Base-by-base conservation (phyloP, 139 green algal genomes). In the Picochlorum sp. region DNA sequence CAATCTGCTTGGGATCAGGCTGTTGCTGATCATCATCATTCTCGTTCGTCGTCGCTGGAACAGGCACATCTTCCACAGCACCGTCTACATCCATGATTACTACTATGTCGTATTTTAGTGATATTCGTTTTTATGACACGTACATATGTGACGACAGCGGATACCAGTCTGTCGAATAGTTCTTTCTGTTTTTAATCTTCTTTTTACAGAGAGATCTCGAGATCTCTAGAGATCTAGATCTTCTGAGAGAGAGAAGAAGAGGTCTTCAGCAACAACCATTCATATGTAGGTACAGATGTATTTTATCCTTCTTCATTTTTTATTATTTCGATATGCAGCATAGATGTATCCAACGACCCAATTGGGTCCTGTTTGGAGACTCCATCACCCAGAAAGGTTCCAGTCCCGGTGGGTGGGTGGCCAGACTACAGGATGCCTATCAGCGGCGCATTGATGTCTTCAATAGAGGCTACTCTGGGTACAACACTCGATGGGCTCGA, bases 401-500 rank as follows among this genome's bases (percentile, higher is more conserved):
- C 28, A 67, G 76, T 4, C 50, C 41, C 0, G 72, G 68, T 4
- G 87, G 87, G 5, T 94, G 86, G 86, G 83, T 55, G 2, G 62
- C 71, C 1, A 3, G 15, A 8, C 59, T 92, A 34, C 71, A 74
- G 1, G 26, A 86, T 45, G 59, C 66, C 18, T 89, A 87, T 55
- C 62, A 71, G 13, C 63, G 85, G 1, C 76, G 77, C 26, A 78
- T 83, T 18, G 89, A 96, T 45, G 76, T 96, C 5, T 49, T 95
- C 13, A 85, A 86, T 67, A 66, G 90, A 3, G 90, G 88, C n/a
- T 86, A 88, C 56, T 84, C 80, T 31, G 90, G 90, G 4, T 96
- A 97, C 73, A 96, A 97, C 77, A 87, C 82, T 3, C 68, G 82
- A 13, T 14, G 92, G 6, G 59, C 92, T 21, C 15, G 65, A 6